Percentiles rank a stretch among this genome's conserved stretches.
These are phyloP conservation scores for Aphanomyces astaci DNA, from an alignment of 352 stramenopile genomes.

Conservation along the genomic window DNA sequence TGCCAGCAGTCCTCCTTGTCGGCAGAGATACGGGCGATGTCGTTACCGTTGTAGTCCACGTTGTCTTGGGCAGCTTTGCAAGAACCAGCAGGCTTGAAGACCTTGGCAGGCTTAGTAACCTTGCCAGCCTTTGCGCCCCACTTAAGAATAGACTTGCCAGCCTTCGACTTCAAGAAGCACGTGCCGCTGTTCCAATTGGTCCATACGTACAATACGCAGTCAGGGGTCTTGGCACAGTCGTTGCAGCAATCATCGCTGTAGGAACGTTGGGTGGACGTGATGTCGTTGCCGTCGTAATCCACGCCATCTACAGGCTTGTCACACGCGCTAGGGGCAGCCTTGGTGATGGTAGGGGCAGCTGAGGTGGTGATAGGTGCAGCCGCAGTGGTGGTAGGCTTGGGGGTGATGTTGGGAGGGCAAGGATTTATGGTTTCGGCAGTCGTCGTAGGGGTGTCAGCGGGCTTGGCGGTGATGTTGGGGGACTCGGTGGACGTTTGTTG, in stretches of 20 bases:
- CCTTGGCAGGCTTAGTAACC: too few species aligned
- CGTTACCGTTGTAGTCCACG: slow-evolving; percentile 12
- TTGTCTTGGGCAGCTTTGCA: background rate
- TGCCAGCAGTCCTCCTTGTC: background rate
- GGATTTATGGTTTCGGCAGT: too few species aligned
- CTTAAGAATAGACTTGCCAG: slow-evolving; percentile 6
- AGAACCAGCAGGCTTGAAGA: background rate
- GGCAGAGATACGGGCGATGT: background rate
- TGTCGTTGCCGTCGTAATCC: slow-evolving; percentile 14
- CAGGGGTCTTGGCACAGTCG: background rate
- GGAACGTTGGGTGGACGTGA: background rate
- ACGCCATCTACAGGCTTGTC: background rate
- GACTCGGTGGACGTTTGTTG: too few species aligned
- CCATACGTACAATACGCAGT: slow-evolving; percentile 14
- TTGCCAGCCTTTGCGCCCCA: background rate
- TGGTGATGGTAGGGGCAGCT: too few species aligned
- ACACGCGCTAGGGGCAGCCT: too few species aligned
- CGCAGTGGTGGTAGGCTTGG: too few species aligned
- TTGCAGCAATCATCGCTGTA: background rate
- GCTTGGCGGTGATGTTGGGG: too few species aligned
- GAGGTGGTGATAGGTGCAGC: too few species aligned
- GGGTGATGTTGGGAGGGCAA: too few species aligned
- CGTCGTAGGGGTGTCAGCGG: too few species aligned
- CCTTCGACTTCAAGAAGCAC: slow-evolving; percentile 17
- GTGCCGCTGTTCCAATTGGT: background rate